Conservation (phyloP, 2,329 filamentous ascomycete genomes). For the Neopestalotiopsis sp. region DNA sequence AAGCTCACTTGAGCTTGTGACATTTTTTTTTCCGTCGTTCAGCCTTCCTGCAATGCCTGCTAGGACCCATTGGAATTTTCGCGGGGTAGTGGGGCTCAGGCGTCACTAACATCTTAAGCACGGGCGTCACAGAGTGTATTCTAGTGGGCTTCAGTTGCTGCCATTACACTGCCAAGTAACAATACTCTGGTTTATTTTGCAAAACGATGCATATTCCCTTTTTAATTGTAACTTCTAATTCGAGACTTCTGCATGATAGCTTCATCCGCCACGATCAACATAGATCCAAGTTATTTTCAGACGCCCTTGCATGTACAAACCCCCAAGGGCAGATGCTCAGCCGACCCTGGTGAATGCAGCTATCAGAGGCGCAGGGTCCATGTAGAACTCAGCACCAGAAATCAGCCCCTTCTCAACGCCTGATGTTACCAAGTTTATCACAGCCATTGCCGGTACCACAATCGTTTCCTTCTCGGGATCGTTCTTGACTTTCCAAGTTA, state of each 20-base stretch:
- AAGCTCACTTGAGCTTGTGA: not conserved
- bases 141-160: slow-evolving; percentile 17
- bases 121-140: not conserved
- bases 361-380: slow-evolving; percentile 26
- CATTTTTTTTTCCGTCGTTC: not conserved
- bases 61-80: not conserved
- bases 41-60: not conserved
- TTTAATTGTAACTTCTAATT: not conserved
- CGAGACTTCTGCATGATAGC: not conserved
- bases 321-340: not conserved
- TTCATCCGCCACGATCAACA: not conserved
- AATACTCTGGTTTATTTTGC: too few species aligned
- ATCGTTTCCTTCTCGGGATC: slow-evolving; percentile 28
- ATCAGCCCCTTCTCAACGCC: slow-evolving; percentile 24
- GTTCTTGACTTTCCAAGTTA: slow-evolving; percentile 28
- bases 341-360: slow-evolving; percentile 24
- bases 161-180: too few species aligned
- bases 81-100: slow-evolving; percentile 9
- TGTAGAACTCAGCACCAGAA: slow-evolving; percentile 23
- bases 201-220: not conserved
- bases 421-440: slow-evolving; percentile 22
- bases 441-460: slow-evolving; percentile 24
- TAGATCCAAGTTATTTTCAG: not conserved
- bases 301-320: not conserved
- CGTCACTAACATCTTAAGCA: not conserved